phyloP scores from a whole-genome alignment of 495 filamentous ascomycete genomes.

The Hypoxylon lienhwacheense region DNA sequence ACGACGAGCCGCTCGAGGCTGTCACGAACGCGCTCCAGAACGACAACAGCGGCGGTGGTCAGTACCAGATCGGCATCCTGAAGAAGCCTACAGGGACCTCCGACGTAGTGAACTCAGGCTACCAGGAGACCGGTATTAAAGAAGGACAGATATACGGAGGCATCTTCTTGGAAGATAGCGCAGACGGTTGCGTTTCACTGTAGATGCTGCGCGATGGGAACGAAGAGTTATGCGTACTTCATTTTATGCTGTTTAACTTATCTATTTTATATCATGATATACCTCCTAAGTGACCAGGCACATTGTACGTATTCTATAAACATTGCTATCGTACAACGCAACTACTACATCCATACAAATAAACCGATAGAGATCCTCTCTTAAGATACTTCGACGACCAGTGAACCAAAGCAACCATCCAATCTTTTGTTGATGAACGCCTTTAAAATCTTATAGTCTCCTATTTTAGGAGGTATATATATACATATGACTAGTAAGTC shows the following conservation, averaged over 20 bases:
- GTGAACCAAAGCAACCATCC: no score
- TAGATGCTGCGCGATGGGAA: conserved; percentile 14
- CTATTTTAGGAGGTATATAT: no score
- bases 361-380: not conserved
- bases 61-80: conserved; percentile 60
- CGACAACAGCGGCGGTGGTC: conserved; percentile 56
- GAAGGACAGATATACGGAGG: conserved; percentile 60
- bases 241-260: no score
- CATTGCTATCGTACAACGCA: no score
- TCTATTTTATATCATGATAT: no score
- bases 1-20: conserved; percentile 48
- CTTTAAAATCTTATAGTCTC: no score
- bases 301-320: no score
- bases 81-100: conserved; percentile 59
- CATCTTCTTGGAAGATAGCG: conserved; percentile 58
- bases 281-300: no score
- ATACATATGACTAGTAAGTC: no score
- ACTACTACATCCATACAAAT: not conserved
- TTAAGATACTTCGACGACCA: not conserved
- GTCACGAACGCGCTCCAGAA: conserved; percentile 52
- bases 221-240: no score
- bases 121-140: conserved; percentile 51
- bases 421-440: no score
- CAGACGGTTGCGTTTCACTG: conserved; percentile 47
- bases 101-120: conserved; percentile 57